These are phyloP conservation scores for Candida sojae DNA, from an alignment of 1,139 yeast species.

Conservation along the genomic window DNA sequence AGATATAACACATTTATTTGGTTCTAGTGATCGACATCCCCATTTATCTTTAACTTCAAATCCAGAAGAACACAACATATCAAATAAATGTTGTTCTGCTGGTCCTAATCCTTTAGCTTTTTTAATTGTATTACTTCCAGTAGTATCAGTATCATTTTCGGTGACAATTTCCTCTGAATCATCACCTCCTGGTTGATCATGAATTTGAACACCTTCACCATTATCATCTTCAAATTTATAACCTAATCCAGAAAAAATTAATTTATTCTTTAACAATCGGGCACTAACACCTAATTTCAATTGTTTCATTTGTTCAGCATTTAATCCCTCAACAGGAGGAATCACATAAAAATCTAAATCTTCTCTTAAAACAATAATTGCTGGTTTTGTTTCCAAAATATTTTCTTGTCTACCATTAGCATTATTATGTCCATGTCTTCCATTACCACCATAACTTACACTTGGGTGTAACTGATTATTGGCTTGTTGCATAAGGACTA, in stretches of 20 bases:
- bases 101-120: conserved; percentile 62
- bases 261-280: conserved; percentile 51
- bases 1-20: conserved; percentile 80
- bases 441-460: conserved; percentile 13
- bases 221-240: conserved; percentile 30
- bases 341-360: conserved; percentile 93
- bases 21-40: conserved; percentile 89
- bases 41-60: conserved; percentile 68
- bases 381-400: conserved; percentile 77
- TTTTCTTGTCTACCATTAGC: conserved; percentile 32
- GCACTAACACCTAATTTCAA: conserved; percentile 68
- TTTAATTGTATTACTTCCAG: background rate
- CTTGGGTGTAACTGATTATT: conserved; percentile 23
- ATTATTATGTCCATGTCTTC: too few relatives aligned
- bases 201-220: conserved; percentile 4
- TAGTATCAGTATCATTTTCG: background rate
- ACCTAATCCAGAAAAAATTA: conserved; percentile 76
- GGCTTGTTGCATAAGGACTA: conserved; percentile 24
- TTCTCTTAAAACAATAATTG: conserved; percentile 89
- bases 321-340: conserved; percentile 63
- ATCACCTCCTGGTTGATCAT: background rate
- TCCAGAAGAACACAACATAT: conserved; percentile 93
- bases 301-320: conserved; percentile 54
- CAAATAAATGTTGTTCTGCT: conserved; percentile 92
- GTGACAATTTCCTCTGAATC: background rate